Conservation (phyloP, 768 basidiomycete genomes). For the Rhodotorula kratochvilovae region DNA sequence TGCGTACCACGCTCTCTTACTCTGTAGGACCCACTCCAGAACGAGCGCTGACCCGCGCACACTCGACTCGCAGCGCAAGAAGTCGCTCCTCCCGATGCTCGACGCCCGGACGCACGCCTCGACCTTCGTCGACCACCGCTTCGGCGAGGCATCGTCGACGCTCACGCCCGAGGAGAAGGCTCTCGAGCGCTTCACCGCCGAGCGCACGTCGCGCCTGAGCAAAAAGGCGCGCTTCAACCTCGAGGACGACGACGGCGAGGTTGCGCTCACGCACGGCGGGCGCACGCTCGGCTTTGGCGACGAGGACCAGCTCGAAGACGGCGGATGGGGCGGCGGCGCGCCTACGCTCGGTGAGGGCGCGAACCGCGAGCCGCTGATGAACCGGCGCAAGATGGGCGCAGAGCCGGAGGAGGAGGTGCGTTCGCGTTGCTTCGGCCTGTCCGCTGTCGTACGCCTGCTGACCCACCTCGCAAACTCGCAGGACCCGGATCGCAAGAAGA, state of each 20-base stretch:
- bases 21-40: no score
- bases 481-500: conserved; percentile 65
- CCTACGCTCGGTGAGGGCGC: conserved; percentile 21
- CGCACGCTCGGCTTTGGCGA: conserved; percentile 43
- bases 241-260: conserved; percentile 58
- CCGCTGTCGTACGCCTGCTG: background rate
- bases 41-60: no score
- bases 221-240: conserved; percentile 79
- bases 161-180: conserved; percentile 95
- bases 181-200: conserved; percentile 89
- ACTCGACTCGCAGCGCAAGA: conserved; percentile 81
- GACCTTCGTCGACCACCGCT: conserved; percentile 85
- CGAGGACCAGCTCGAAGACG: conserved; percentile 58
- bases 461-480: background rate
- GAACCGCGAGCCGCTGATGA: conserved; percentile 33
- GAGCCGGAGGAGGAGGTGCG: conserved; percentile 23
- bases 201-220: conserved; percentile 60
- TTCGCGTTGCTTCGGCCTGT: background rate
- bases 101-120: conserved; percentile 75
- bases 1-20: conserved; percentile 50
- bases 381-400: conserved; percentile 30
- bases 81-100: conserved; percentile 77
- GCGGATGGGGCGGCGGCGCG: conserved; percentile 40
- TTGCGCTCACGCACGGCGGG: conserved; percentile 41
- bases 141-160: conserved; percentile 88